Evolutionary conservation across 2,329 filamentous ascomycete species (phyloP), one percentile per base, ranked within the genome.

Genomic region (Coleophoma eucalyptorum): DNA sequence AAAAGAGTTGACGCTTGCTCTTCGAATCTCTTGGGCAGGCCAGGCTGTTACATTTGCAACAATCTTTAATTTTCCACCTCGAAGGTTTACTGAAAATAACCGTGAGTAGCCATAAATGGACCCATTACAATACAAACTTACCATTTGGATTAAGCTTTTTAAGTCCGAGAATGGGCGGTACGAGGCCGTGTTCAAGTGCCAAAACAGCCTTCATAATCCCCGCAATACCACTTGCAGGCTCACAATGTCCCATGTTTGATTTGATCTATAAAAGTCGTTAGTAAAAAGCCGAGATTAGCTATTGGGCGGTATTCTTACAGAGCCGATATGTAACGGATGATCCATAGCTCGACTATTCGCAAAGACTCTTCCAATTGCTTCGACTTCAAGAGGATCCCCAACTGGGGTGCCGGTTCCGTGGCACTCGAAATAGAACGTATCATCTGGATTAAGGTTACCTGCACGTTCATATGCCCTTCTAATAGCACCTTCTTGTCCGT

Each of bases 151-250:
- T 74, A 2, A 61, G 54, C 16, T 55, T 65, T 19, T 65, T 58
- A 40, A 72, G 72, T 34, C 70, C 67, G 38, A 59, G 60, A 50
- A 69, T 72, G 3, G 71, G 68, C 13, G 67, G 64, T 18, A 72
- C 66, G 8, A 70, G 61, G 0, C 66, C 66, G 32, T 67, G 65
- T 52, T 73, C 70, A 4, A 74, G 50, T 55, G 68, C 64, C 48
- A 73, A 48, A 1, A 65, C 59, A 3, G 64, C 59, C 51, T 73
- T 72, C 46, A 73, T 70, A 2, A 70, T 49, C 1, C 57, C 60
- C 10, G 65, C 62, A 31, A 71, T 53, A 15, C 68, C 68, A 43
- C 59, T 63, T 7, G 62, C 66, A 13, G 62, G 64, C 46, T 68
- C 66, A 18, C 67, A 52, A 49, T 62, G 60, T 15, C 60, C 59